Evolutionary conservation across 441 rosid genomes (phyloP).

Genomic region (Croton laevigatus): DNA sequence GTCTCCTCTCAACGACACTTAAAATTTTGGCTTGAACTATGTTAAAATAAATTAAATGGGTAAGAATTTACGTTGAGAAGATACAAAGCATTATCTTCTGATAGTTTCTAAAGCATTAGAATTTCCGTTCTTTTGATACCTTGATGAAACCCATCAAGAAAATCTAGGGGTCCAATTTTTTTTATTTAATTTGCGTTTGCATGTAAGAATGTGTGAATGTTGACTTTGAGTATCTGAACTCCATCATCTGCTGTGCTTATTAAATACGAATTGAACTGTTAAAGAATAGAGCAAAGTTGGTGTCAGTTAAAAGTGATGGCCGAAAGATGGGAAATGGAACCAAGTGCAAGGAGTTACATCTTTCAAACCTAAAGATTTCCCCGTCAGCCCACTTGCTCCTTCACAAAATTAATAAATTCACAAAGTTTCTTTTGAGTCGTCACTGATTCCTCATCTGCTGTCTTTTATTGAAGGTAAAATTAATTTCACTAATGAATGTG

Average conservation of each 20-base stretch:
- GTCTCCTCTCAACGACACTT: neutral
- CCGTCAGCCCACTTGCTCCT: neutral
- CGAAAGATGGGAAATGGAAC: neutral
- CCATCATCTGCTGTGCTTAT: neutral
- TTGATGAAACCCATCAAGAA: neutral
- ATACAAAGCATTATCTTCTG: neutral
- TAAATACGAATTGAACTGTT: neutral
- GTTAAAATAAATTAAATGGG: neutral
- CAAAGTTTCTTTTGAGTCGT: neutral
- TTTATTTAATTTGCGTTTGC: neutral
- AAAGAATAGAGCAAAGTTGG: neutral
- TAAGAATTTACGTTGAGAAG: neutral
- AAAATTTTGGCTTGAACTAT: neutral
- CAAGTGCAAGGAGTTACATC: neutral
- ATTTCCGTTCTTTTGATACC: neutral
- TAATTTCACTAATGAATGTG: neutral
- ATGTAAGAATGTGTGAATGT: neutral
- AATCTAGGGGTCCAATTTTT: neutral
- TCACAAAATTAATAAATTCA: neutral
- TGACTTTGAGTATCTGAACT: neutral
- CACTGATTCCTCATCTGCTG: neutral
- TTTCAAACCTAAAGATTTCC: neutral
- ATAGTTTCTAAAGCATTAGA: neutral
- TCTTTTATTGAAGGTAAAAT: neutral
- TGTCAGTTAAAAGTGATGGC: neutral